Percentiles rank a stretch among this genome's conserved stretches.
Evolutionary conservation across 1,284 basidiomycete genomes (phyloP).

Genomic region (Marasmius oreades): DNA sequence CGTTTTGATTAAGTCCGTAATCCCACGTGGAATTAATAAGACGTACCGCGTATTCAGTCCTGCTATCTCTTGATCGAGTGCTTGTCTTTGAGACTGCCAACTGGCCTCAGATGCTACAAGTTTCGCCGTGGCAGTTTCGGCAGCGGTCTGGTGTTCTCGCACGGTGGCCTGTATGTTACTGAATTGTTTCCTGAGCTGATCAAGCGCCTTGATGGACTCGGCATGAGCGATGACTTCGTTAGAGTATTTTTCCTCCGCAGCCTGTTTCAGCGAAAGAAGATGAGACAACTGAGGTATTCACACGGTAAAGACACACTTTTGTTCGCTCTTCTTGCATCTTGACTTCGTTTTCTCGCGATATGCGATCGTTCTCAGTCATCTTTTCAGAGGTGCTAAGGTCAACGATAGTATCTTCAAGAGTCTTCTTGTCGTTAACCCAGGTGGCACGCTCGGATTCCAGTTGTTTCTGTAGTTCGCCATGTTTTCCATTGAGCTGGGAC

Average conservation of each 20-base stretch:
- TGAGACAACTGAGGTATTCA: not conserved
- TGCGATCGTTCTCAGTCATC: conserved; percentile 59
- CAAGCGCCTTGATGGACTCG: conserved; percentile 72
- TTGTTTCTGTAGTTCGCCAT: conserved; percentile 57
- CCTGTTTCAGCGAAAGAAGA: conserved; percentile 32
- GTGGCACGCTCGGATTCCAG: conserved; percentile 63
- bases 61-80: conserved; percentile 72
- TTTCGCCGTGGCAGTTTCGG: conserved; percentile 75
- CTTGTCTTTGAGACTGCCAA: conserved; percentile 76
- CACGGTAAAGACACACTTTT: conserved; percentile 41
- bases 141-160: conserved; percentile 54
- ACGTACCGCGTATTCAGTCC: conserved; percentile 68
- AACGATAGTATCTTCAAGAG: conserved; percentile 72
- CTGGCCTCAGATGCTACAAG: conserved; percentile 67
- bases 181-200: conserved; percentile 64
- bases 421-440: conserved; percentile 78
- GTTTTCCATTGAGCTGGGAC: conserved; percentile 44
- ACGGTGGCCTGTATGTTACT: conserved; percentile 44
- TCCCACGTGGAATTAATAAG: not conserved
- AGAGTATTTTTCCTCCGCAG: conserved; percentile 79
- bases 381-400: conserved; percentile 71
- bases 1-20: not conserved
- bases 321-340: conserved; percentile 65
- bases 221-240: conserved; percentile 83
- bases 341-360: conserved; percentile 60